These are phyloP conservation scores for Vitrella brassicaformis DNA, from an alignment of 73 alveolate species.

Conservation along the genomic window DNA sequence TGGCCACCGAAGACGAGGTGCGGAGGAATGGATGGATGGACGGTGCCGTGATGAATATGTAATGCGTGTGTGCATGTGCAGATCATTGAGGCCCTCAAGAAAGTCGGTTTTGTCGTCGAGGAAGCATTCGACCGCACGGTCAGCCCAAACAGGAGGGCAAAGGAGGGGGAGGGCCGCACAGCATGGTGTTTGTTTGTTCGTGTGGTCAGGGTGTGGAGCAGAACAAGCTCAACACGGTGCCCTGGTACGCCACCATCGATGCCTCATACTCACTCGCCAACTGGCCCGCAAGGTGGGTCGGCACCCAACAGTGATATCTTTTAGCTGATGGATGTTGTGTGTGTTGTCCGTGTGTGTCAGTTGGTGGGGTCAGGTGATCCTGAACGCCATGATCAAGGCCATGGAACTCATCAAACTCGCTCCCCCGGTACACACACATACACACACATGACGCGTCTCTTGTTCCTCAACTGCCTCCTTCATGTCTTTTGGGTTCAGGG, in stretches of 20 bases:
- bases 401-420: not conserved
- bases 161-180: not conserved
- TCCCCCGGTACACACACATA: no score
- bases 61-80: no score
- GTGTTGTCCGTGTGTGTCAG: no score
- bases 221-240: not conserved
- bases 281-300: not conserved
- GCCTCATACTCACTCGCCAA: not conserved
- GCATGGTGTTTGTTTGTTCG: not conserved
- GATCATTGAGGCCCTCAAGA: not conserved
- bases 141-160: not conserved
- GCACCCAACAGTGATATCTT: no score
- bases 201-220: not conserved
- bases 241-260: not conserved
- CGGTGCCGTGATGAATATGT: no score
- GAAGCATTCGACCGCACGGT: not conserved
- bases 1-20: not conserved
- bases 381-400: not conserved
- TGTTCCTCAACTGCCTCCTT: no score
- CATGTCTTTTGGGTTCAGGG: no score
- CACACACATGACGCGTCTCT: no score
- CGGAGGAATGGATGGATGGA: no score
- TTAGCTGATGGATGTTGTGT: no score
- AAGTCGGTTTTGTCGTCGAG: not conserved
- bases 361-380: not conserved